These are phyloP conservation scores for Camellia japonica DNA, from an alignment of 148 eudicot genomes.

Conservation along the genomic window DNA sequence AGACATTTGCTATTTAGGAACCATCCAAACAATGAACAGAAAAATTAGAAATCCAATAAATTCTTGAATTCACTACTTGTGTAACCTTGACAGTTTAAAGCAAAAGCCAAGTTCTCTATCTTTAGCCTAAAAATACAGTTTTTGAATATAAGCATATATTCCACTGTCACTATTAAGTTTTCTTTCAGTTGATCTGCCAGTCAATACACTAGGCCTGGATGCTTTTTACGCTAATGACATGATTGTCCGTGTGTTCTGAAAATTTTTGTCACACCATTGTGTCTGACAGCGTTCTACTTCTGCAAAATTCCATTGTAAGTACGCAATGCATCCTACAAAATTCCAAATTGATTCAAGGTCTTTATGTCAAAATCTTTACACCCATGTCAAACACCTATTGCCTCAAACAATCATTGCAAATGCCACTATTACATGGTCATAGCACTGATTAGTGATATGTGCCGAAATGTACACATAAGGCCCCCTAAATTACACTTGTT, in stretches of 20 bases:
- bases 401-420: background rate
- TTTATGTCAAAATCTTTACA: background rate
- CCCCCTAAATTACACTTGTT: too few species aligned
- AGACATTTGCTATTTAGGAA: slow-evolving; percentile 1
- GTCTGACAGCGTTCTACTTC: background rate
- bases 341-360: background rate
- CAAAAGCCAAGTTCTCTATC: background rate
- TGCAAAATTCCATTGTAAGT: background rate
- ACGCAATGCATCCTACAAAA: background rate
- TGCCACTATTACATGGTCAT: background rate
- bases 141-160: background rate
- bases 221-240: background rate
- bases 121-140: background rate
- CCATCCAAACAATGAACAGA: background rate
- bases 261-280: background rate
- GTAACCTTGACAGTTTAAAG: background rate
- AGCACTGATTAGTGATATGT: too few species aligned
- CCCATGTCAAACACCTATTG: background rate
- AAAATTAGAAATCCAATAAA: background rate
- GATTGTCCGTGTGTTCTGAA: background rate
- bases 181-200: background rate
- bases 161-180: background rate
- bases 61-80: background rate
- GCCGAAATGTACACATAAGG: too few species aligned
- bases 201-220: background rate